Evolutionary conservation across 2,329 filamentous ascomycete genomes (phyloP), one percentile per base, ranked within the genome.

Genomic region (Acephala macrosclerotiorum): DNA sequence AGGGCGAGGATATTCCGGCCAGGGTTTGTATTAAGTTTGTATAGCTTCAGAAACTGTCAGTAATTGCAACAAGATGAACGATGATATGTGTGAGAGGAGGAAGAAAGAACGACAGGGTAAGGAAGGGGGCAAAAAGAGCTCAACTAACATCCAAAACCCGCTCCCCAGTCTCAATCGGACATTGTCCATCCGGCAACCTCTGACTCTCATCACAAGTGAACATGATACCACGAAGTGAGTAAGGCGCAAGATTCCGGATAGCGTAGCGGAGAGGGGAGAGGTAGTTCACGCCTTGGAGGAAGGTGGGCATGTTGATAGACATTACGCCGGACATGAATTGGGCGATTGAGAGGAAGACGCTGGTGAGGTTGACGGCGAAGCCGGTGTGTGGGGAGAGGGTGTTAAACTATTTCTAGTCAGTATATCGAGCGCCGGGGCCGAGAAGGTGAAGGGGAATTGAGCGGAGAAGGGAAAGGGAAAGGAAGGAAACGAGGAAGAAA

Each of bases 351-450:
- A 94, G 81, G 20, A 94, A 81, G 49, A 92, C 84, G 0, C 85
- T 88, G 69, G 90, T 92, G 63, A 92, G 78, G 71, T 92, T 93
- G 65, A 94, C 87, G 0, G 91, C 90, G 75, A 94, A 94, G 1
- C 91, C 91, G 0, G 90, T 91, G 74, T 94, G 91, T 8, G 80
- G 79, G 75, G 93, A 91, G 9, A 94, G 79, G 0, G 91, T 93
- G 79, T 93, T 93, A 81, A 94, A 94, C 79, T 76, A 22, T 63
- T 33, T 20, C 5, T 2, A 5, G 55, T 26, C 38, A 20, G 36
- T 60, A 36, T 35, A 20, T 25, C n/a, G n/a, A n/a, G n/a, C n/a
- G n/a, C n/a, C n/a, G n/a, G n/a, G n/a, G n/a, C n/a, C n/a, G n/a
- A n/a, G n/a, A n/a, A n/a, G n/a, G n/a, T n/a, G n/a, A n/a, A n/a